Percentiles rank a stretch among this genome's conserved stretches.
These are phyloP conservation scores for Alternaria atra DNA, from an alignment of 2,329 filamentous ascomycete genomes.

Conservation along the genomic window DNA sequence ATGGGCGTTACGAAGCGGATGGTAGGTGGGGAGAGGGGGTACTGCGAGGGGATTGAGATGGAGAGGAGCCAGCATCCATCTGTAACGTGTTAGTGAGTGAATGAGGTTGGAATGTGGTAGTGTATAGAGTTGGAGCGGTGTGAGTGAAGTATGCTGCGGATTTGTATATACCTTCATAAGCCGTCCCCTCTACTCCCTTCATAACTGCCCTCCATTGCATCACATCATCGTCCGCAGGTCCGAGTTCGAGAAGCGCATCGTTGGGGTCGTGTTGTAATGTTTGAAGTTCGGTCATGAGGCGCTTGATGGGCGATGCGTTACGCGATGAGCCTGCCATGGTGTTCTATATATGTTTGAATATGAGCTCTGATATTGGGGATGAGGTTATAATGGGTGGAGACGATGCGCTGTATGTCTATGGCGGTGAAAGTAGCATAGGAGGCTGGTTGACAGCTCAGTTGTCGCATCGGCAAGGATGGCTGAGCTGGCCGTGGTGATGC, in stretches of 20 bases:
- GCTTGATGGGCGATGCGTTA: slow-evolving; percentile 60
- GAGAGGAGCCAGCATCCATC: slow-evolving; percentile 83
- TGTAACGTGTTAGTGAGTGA: slow-evolving; percentile 30
- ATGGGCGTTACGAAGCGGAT: slow-evolving; percentile 76
- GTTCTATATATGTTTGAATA: not conserved
- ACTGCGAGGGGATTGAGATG: slow-evolving; percentile 78
- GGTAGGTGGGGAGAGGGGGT: slow-evolving; percentile 79
- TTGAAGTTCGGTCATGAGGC: slow-evolving; percentile 69
- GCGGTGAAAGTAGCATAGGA: slow-evolving; percentile 6
- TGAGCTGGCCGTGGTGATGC: slow-evolving; percentile 22
- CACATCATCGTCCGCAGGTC: slow-evolving; percentile 66
- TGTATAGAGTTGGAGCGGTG: not conserved
- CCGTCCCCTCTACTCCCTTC: slow-evolving; percentile 65
- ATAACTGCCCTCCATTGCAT: slow-evolving; percentile 69
- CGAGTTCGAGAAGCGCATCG: slow-evolving; percentile 64
- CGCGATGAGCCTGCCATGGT: slow-evolving; percentile 47
- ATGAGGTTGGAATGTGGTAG: not conserved
- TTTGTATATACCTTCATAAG: slow-evolving; percentile 64
- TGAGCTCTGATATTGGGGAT: not conserved
- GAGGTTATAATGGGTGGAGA: not conserved
- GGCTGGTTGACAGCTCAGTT: not conserved
- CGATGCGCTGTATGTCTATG: slow-evolving; percentile 1
- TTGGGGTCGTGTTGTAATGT: slow-evolving; percentile 65
- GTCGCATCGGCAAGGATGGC: slow-evolving; percentile 15
- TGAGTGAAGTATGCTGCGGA: not conserved